These are phyloP conservation scores for Pyrenula aspistea DNA, from an alignment of 495 filamentous ascomycete species.

Conservation along the genomic window DNA sequence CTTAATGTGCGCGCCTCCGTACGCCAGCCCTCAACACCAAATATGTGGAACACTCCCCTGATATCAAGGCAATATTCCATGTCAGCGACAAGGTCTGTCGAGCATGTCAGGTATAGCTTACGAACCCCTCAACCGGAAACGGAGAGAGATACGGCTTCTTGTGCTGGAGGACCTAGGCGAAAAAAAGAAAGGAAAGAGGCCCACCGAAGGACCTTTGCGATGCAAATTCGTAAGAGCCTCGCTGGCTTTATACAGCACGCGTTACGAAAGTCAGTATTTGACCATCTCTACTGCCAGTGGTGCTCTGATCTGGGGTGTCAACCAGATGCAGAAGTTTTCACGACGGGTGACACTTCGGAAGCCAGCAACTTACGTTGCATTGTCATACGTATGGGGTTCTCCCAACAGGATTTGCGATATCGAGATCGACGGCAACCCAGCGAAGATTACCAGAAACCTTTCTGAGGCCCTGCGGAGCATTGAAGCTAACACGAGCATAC, in stretches of 20 bases:
- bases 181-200: background rate
- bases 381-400: conserved; percentile 9
- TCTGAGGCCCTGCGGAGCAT: conserved; percentile 5
- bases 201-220: background rate
- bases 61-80: no score
- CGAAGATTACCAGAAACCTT: conserved; percentile 1
- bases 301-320: background rate
- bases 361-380: conserved; percentile 1
- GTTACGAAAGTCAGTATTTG: background rate
- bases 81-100: no score
- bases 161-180: background rate
- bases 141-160: background rate
- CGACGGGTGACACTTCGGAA: background rate
- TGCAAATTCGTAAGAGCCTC: background rate
- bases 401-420: background rate
- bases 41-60: no score
- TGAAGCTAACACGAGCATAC: conserved; percentile 1
- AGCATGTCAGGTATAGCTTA: background rate
- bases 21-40: no score
- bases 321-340: background rate
- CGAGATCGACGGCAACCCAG: conserved; percentile 1
- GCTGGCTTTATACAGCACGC: background rate
- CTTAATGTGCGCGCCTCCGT: no score
- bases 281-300: background rate
- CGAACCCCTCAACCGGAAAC: background rate